Conservation (phyloP, 306 rosid genomes). For the Astragalus glycyphyllos region DNA sequence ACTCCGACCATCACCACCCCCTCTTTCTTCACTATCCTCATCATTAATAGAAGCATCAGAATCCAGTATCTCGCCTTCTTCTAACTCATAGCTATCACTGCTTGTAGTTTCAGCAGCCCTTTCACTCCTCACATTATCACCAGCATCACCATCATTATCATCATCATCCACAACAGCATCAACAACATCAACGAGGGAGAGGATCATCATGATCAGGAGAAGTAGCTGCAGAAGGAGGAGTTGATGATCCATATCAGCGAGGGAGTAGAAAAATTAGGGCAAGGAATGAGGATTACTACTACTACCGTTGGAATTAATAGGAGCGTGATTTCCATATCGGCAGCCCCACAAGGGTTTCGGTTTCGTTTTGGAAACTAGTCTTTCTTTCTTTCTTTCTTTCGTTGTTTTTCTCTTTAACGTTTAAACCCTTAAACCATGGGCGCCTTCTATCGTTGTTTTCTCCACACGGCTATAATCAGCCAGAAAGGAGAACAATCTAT, state of each 20-base stretch:
- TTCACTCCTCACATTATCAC: slow-evolving; percentile 3
- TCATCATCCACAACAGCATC: neutral
- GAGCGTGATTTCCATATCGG: neutral
- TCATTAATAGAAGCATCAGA: slow-evolving; percentile 25
- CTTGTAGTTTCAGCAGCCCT: slow-evolving; percentile 32
- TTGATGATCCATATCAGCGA: neutral
- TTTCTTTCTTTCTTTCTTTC: too few species aligned
- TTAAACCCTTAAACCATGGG: too few species aligned
- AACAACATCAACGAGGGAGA: slow-evolving; percentile 38
- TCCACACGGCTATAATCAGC: too few species aligned
- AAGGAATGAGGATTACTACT: too few species aligned
- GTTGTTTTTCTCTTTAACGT: too few species aligned
- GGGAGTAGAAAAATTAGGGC: neutral
- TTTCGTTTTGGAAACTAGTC: neutral
- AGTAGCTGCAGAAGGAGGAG: too few species aligned
- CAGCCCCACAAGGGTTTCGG: neutral
- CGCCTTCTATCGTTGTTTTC: too few species aligned
- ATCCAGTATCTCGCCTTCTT: slow-evolving; percentile 79
- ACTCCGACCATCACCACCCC: neutral
- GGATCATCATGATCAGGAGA: slow-evolving; percentile 32
- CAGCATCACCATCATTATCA: neutral
- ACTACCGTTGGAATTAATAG: neutral
- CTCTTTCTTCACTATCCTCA: neutral
- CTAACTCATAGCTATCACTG: slow-evolving; percentile 36
- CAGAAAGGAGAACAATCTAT: too few species aligned